Percentiles rank a stretch among this genome's conserved stretches.
phyloP scores from a whole-genome alignment of 2,329 filamentous ascomycete species.

The Penicillium oxalicum region DNA sequence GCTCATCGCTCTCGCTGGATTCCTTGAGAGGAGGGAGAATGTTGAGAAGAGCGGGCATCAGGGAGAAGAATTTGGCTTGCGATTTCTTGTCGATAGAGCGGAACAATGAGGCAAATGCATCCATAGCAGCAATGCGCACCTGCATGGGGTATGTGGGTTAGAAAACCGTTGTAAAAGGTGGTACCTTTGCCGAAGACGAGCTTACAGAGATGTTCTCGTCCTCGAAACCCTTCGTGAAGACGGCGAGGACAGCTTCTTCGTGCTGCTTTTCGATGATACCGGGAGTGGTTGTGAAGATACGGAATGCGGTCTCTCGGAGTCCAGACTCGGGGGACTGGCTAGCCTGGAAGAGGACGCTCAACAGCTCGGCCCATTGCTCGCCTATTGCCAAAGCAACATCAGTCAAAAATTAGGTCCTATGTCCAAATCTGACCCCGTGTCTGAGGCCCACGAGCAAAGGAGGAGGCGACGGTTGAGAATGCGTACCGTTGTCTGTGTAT shows the following conservation, averaged over 20 bases:
- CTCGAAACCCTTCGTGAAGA: constrained; percentile 87
- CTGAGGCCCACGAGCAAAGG: background rate
- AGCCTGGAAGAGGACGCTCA: constrained; percentile 78
- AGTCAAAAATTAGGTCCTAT: constrained; percentile 1
- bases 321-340: constrained; percentile 79
- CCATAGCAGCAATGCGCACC: constrained; percentile 90
- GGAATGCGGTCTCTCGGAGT: constrained; percentile 86
- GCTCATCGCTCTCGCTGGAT: constrained; percentile 78
- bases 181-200: background rate
- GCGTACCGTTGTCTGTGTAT: constrained; percentile 83
- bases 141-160: constrained; percentile 30
- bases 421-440: background rate
- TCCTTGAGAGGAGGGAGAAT: constrained; percentile 93
- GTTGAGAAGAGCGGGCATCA: constrained; percentile 88
- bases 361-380: constrained; percentile 82
- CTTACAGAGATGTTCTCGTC: constrained; percentile 74
- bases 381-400: constrained; percentile 45
- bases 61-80: constrained; percentile 77
- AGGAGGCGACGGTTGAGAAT: background rate
- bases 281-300: constrained; percentile 91
- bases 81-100: constrained; percentile 80
- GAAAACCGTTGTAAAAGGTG: background rate
- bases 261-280: constrained; percentile 95
- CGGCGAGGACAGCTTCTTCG: constrained; percentile 78
- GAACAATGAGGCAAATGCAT: constrained; percentile 96